Evolutionary conservation across 495 filamentous ascomycete species (phyloP), one percentile per base, ranked within the genome.

Genomic region (Aspergillus mulundensis): DNA sequence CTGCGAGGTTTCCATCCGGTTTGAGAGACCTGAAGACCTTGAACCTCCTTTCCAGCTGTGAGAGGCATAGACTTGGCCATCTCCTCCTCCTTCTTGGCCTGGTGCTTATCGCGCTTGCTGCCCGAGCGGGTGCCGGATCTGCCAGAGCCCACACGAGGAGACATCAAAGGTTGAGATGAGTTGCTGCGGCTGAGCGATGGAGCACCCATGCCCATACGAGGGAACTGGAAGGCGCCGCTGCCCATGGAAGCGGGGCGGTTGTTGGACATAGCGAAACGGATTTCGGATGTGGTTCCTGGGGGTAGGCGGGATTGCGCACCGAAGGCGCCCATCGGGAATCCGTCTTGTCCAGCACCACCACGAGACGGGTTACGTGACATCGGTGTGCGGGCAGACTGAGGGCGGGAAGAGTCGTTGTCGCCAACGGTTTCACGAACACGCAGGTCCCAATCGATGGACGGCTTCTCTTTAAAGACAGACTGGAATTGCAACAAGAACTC

Each of bases 401-500:
- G 84, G 14, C 88, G 86, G 10, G 80, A 80, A 16, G 83, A 80
- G 50, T 90, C 87, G 56, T 81, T 82, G 54, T 88, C 91, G 53
- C 92, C 91, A 39, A 99, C 84, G 23, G 86, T 88, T 65, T 96
- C 86, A 30, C 80, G 90, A 60, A 98, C 80, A 59, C 90, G 90
- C 46, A 80, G 72, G 52, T 91, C 86, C 84, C 96, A 98, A 61
- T 97, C 91, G 14, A 89, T 60, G 2, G 90, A 92, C 10, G 94
- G 94, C 71, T 97, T 95, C 72, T 98, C 94, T 52, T 87, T 94
- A 74, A 96, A 99, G 2, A 91, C 89, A 50, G 77, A 75, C 76
- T 97, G 87, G 80, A 99, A 99, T 66, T 99, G 95, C n/a, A 97
- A 78, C 71, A 99, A 76, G 80, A 99, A 99, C 46, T 90, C 84